These are phyloP conservation scores for Aspergillus sclerotioniger DNA, from an alignment of 495 filamentous ascomycete species.

Conservation along the genomic window DNA sequence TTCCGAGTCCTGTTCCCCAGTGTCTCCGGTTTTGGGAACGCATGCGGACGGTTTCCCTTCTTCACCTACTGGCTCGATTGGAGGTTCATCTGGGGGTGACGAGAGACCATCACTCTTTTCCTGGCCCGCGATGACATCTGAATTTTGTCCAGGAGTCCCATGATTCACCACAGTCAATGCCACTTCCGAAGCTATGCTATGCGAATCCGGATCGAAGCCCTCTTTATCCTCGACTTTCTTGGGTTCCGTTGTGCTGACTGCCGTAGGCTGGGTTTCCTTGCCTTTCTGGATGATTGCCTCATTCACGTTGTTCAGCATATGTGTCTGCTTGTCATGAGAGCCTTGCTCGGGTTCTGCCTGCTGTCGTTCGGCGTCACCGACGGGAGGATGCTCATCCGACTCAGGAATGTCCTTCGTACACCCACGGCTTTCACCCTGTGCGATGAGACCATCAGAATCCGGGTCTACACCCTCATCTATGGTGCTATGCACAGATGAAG, in stretches of 20 bases:
- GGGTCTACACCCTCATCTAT: conserved; percentile 25
- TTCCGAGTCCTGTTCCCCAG: background rate
- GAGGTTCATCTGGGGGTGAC: background rate
- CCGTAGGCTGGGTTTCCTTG: background rate
- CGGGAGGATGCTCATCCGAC: background rate
- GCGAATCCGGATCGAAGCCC: background rate
- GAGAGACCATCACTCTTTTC: background rate
- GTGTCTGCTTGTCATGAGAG: conserved; percentile 4
- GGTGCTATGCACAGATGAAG: conserved; percentile 27
- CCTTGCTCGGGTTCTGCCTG: conserved; percentile 7
- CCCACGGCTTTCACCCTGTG: conserved; percentile 11
- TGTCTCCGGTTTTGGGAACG: background rate
- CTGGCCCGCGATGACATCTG: background rate
- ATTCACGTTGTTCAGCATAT: background rate
- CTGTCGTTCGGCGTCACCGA: background rate
- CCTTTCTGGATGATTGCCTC: background rate
- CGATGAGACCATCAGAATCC: conserved; percentile 22
- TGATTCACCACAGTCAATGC: background rate
- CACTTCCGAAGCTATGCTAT: background rate
- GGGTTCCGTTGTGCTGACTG: background rate
- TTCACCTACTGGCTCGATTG: background rate
- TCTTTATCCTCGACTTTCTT: background rate
- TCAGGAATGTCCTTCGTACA: background rate
- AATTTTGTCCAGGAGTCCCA: background rate
- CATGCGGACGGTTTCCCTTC: too few species aligned